Percentiles rank a stretch among this genome's conserved stretches.
Conservation (phyloP, 2,329 filamentous ascomycete species). For the Ascochyta fabae region DNA sequence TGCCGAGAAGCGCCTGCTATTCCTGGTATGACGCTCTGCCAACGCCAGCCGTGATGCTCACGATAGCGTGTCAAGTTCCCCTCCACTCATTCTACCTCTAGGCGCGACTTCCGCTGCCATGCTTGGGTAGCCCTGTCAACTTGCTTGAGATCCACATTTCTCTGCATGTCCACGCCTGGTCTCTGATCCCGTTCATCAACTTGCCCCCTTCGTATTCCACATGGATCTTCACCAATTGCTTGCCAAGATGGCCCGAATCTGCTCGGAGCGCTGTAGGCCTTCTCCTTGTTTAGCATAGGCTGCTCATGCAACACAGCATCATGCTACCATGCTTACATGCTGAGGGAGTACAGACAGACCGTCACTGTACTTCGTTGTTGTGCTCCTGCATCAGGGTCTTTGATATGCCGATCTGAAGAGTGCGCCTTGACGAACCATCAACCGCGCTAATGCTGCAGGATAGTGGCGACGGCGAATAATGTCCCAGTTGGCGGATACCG, state of each 20-base stretch:
- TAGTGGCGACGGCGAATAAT: conserved; percentile 46
- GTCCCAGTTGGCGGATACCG: conserved; percentile 43
- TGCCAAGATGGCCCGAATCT: conserved; percentile 36
- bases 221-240: conserved; percentile 31
- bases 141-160: conserved; percentile 36
- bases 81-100: conserved; percentile 40
- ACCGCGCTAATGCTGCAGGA: conserved; percentile 46
- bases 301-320: conserved; percentile 24
- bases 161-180: conserved; percentile 31
- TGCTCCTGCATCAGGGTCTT: conserved; percentile 41
- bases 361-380: conserved; percentile 42
- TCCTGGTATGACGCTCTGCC: conserved; percentile 42
- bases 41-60: conserved; percentile 45
- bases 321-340: conserved; percentile 42
- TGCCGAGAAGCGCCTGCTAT: conserved; percentile 42
- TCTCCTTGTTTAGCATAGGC: conserved; percentile 28
- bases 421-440: conserved; percentile 45
- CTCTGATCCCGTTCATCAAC: conserved; percentile 39
- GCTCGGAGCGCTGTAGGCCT: conserved; percentile 24
- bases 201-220: conserved; percentile 29
- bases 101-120: conserved; percentile 44
- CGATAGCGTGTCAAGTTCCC: conserved; percentile 45
- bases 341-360: conserved; percentile 36
- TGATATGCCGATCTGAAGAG: conserved; percentile 44
- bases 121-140: conserved; percentile 30